Evolutionary conservation across 2,329 filamentous ascomycete genomes (phyloP).

Genomic region (Neonectria hederae): DNA sequence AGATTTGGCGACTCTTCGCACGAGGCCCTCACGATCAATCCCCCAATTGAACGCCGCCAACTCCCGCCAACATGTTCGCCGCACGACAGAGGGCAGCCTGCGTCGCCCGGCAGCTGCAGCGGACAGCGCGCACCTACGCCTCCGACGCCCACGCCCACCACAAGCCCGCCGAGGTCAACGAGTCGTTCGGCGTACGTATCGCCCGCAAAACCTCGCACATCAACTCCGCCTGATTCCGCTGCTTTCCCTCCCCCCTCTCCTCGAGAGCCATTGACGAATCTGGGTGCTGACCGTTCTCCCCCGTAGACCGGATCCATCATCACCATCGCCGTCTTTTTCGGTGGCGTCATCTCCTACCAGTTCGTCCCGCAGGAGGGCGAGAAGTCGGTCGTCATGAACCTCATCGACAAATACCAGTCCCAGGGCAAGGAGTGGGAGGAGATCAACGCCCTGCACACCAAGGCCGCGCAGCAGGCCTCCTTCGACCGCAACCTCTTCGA

Average conservation of each 20-base stretch:
- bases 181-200: conserved; percentile 65
- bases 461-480: conserved; percentile 64
- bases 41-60: conserved; percentile 47
- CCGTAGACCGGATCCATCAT: conserved; percentile 61
- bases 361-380: conserved; percentile 62
- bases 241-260: neutral
- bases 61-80: conserved; percentile 50
- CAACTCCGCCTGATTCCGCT: neutral
- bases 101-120: conserved; percentile 49
- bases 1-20: conserved; percentile 37
- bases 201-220: conserved; percentile 33
- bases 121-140: conserved; percentile 60
- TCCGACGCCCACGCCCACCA: conserved; percentile 62
- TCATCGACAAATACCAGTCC: conserved; percentile 58
- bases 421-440: conserved; percentile 60
- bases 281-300: conserved; percentile 23
- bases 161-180: conserved; percentile 59
- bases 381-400: conserved; percentile 55
- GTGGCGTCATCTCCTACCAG: conserved; percentile 57
- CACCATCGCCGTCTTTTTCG: conserved; percentile 56
- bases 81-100: conserved; percentile 57
- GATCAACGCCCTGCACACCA: conserved; percentile 63
- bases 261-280: conserved; percentile 13
- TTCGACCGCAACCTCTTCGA: conserved; percentile 66
- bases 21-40: conserved; percentile 41